Evolutionary conservation across 805 yeast species (phyloP), one percentile per base, ranked within the genome.

Genomic region (Myxozyma monticola): DNA sequence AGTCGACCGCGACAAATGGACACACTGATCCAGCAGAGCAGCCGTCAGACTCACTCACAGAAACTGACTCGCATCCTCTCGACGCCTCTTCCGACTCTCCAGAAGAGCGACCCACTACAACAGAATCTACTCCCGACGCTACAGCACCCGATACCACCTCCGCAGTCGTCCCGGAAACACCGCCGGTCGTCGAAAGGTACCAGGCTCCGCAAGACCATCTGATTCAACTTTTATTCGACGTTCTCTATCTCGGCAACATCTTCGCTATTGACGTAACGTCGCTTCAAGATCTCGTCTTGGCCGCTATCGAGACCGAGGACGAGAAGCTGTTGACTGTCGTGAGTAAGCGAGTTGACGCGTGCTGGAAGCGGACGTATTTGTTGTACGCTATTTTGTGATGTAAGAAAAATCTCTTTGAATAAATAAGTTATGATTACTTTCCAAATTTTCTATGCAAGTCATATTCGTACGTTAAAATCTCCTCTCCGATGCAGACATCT

Each of bases 211-310:
- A 24, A 14, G 44, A 45, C 29, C 54, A 49, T 14, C 49, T 54
- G 57, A 21, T 37, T 15, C 57, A 53, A 30, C 34, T 53, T 9
- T 49, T 43, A 15, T 53, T 53, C 36, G 57, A 53, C 38, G 40
- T 53, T 4, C 28, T 49, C 14, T 53, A 49, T 35, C 36, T 53
- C 7, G 42, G 42, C 14, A 26, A 44, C 15, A 20, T 53, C 2
- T 53, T 53, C 33, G 15, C 39, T 4, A 21, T 30, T 18, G 40
- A 45, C 24, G 24, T 40, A 28, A 12, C 36, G 20, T 8, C 17
- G 4, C 8, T 40, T 6, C 46, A 34, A 9, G 49, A 40, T 20
- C 7, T 42, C 9, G 42, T 44, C 2, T 21, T 28, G 9, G 35
- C 30, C 10, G 25, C 26, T n/a, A n/a, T 38, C 18, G 28, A 4